Evolutionary conservation across 2,329 filamentous ascomycete species (phyloP).

Genomic region (Nigrospora oryzae): DNA sequence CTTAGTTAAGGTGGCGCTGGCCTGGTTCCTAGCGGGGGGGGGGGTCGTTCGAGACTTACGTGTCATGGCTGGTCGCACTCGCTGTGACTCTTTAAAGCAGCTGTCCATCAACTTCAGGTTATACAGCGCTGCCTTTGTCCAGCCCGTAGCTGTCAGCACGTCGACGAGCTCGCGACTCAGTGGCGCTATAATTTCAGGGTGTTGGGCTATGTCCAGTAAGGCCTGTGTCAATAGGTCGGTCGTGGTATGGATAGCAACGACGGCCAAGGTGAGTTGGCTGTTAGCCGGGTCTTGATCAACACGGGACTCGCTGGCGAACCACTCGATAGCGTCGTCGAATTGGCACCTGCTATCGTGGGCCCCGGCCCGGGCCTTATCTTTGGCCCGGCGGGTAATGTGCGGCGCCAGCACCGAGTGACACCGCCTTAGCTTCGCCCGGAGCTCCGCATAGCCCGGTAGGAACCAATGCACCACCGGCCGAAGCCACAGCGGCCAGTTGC

Average conservation of each 20-base stretch:
- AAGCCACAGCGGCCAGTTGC: conserved; percentile 25
- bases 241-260: conserved; percentile 27
- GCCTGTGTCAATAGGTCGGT: conserved; percentile 19
- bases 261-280: conserved; percentile 18
- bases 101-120: conserved; percentile 25
- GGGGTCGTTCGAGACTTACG: conserved; percentile 12
- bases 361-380: conserved; percentile 6
- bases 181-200: conserved; percentile 29
- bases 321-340: conserved; percentile 27
- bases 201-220: conserved; percentile 29
- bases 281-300: conserved; percentile 14
- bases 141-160: conserved; percentile 9
- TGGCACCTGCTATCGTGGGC: conserved; percentile 6
- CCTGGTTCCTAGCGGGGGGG: too few relatives aligned
- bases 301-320: conserved; percentile 24
- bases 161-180: conserved; percentile 31
- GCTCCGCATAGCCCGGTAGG: conserved; percentile 24
- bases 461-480: conserved; percentile 32
- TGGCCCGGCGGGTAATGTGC: conserved; percentile 10
- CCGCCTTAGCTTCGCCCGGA: conserved; percentile 18
- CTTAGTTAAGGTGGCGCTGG: too few relatives aligned
- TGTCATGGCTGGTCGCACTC: conserved; percentile 14
- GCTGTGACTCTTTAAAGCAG: conserved; percentile 25
- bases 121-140: conserved; percentile 14
- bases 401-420: conserved; percentile 13